Base-by-base conservation (phyloP, 192 early-diverging fungal species). In the Oehlia diaphana region DNA sequence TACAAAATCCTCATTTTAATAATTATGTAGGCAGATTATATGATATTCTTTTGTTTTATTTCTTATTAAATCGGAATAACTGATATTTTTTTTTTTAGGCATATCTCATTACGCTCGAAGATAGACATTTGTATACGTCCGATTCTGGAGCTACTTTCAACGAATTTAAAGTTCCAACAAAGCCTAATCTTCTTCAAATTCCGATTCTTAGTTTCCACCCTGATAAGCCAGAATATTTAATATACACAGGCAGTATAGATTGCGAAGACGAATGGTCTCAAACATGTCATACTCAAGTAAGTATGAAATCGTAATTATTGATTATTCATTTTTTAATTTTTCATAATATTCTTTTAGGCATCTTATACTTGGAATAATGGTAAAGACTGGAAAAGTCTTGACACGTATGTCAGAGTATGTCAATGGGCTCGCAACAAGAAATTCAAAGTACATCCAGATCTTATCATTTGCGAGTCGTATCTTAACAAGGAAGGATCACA, bases 191-290 rank as follows among this genome's bases (percentile, higher is more conserved):
- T 19, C 77, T 95, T 19, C 84, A 87, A n/a, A 83, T 87, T 26
- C 85, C 86, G 31, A 83, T 91, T 31, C 71, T 95, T 67, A 89
- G 90, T 61, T 99, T 98, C 88, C 97, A 99, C 78, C 93, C 95
- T 16, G 88, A 91, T 1, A 87, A 94, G 39, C 84, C 90, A 3
- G 94, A 95, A 76, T 98, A 94, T 88, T 76, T 96, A 35, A 89
- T 96, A 26, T 98, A 90, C 79, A 75, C 95, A 63, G 95, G 91
- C 28, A 87, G 90, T 69, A 82, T 77, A 14, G 80, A 79, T 7
- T 94, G 93, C 76, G 78, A 80, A 7, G 68, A 76, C 19, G 80
- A 84, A 0, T 79, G 88, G 35, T 76, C 83, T 0, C 23, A 80
- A 23, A 79, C 82, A 9, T 99, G 98, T 79, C 91, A 90, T 76